Evolutionary conservation across 148 eudicot genomes (phyloP), one percentile per base, ranked within the genome.

Genomic region (Vaccinium myrtillus): DNA sequence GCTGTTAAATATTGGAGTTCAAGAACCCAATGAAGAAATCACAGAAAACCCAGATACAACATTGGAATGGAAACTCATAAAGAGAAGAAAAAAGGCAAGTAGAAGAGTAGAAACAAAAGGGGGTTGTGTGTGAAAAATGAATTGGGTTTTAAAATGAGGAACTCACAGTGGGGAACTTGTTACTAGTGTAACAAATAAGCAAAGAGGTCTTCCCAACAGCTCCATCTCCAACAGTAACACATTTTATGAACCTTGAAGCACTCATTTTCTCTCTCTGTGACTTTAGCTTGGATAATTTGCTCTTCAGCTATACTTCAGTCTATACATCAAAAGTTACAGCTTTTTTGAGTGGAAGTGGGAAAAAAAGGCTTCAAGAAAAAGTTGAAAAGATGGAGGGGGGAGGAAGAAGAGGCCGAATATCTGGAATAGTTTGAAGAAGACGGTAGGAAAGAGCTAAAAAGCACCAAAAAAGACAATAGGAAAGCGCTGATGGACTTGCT

Each of bases 211-310:
- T 96, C 12, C 99, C 99, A 84, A 96, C 99, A 91, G 99, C 99
- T 82, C 99, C 99, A 90, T 96, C 99, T 81, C 99, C 99, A 79
- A 96, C 99, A 76, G 97, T 94, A 0, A 96, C 99, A 93, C 99
- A 96, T 91, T 96, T 96, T 49, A 96, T 96, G 92, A 96, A 96
- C 95, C 90, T 96, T 87, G 99, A 86, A 82, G 87, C 87, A 82
- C 87, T 86, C 87, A 86, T 86, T 80, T 59, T 77, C 65, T 43
- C 27, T 30, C 54, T 48, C 46, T 39, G 48, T 16, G 5, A 56
- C 49, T 50, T 63, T 11, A 25, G 74, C 55, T 83, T 54, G 39
- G 2, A 75, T 27, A 63, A 51, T 14, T 2, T 67, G 75, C 32
- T 63, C 76, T 80, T 81, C 27, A 67, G 83, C 67, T 53, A 32